Percentiles rank a stretch among this genome's conserved stretches.
phyloP scores from a whole-genome alignment of 2,329 filamentous ascomycete species.

The Epicoccum nigrum region DNA sequence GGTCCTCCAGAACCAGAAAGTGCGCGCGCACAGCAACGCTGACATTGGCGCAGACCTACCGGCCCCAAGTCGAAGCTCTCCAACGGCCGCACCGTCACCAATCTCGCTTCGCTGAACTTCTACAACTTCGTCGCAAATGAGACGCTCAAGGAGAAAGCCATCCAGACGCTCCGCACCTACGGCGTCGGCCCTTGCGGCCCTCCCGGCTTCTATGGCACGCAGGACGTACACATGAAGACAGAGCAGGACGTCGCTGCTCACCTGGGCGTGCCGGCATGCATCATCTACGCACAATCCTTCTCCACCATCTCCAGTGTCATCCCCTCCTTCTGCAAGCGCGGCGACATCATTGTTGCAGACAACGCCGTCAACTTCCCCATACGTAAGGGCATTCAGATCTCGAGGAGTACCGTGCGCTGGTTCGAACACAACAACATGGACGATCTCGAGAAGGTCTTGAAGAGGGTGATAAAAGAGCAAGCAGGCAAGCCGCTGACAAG shows the following conservation, averaged over 20 bases:
- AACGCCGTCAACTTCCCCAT: slow-evolving; percentile 92
- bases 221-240: slow-evolving; percentile 97
- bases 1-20: not conserved
- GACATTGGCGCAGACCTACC: slow-evolving; percentile 66
- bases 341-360: slow-evolving; percentile 96
- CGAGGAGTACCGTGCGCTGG: slow-evolving; percentile 88
- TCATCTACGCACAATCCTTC: slow-evolving; percentile 95
- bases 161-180: slow-evolving; percentile 91
- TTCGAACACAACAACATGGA: slow-evolving; percentile 97
- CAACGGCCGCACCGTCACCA: slow-evolving; percentile 88
- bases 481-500: slow-evolving; percentile 86
- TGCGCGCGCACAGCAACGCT: slow-evolving; percentile 15
- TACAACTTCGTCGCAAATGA: slow-evolving; percentile 97
- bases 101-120: slow-evolving; percentile 94
- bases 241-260: slow-evolving; percentile 92
- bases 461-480: slow-evolving; percentile 86
- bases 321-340: slow-evolving; percentile 94
- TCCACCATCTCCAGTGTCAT: slow-evolving; percentile 97
- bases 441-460: slow-evolving; percentile 84
- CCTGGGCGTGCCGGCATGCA: slow-evolving; percentile 84
- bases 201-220: slow-evolving; percentile 96
- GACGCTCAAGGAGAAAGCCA: slow-evolving; percentile 90
- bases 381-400: slow-evolving; percentile 92
- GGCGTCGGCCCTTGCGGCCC: slow-evolving; percentile 96
- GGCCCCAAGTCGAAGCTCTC: slow-evolving; percentile 88